Base-by-base conservation (phyloP, 1,139 yeast genomes). In the Hyphopichia buzzinii region DNA sequence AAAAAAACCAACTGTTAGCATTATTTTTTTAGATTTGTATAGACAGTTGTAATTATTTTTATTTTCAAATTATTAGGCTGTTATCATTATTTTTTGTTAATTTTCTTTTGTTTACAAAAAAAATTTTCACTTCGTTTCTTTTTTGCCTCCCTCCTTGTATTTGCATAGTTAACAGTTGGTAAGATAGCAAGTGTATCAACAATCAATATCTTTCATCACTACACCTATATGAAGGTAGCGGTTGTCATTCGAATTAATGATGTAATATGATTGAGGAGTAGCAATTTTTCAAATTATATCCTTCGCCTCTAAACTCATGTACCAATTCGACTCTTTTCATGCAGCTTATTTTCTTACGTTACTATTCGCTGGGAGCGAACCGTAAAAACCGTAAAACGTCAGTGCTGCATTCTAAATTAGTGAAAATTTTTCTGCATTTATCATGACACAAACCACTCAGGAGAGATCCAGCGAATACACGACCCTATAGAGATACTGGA, bases 21-120 rank as follows among this genome's bases (percentile, higher is more conserved):
- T 21, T 11, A 4, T 15, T 30, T 30, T 30, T 29, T 29, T 29
- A 14, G 22, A n/a, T 29, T 29, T 29, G 22, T 29, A 29, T 17
- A 10, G n/a, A 12, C 22, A 17, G 11, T 17, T 17, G n/a, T 29
- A 15, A 7, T 8, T 29, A 14, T 29, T 29, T 29, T 16, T 11
- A 8, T 13, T 17, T 17, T 29, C 11, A n/a, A 14, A 14, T 29
- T 17, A 6, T 29, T 29, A 19, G 23, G 6, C 6, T 7, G 8
- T 19, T 19, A 19, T 19, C 23, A 10, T 6, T 19, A 19, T 19
- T 19, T 10, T 19, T 10, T 19, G 10, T 19, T 19, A 10, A 7
- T 19, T 19, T 10, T 19, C 8, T 19, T 19, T 19, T 19, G 23
- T 19, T 19, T 19, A 19, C 23, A 19, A 19, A 19, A 19, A 19